A percentile compares a stretch with the other conserved stretches of the same genome.
Evolutionary conservation across 208 protist species (phyloP).

Genomic region (Crithidia fasciculata): DNA sequence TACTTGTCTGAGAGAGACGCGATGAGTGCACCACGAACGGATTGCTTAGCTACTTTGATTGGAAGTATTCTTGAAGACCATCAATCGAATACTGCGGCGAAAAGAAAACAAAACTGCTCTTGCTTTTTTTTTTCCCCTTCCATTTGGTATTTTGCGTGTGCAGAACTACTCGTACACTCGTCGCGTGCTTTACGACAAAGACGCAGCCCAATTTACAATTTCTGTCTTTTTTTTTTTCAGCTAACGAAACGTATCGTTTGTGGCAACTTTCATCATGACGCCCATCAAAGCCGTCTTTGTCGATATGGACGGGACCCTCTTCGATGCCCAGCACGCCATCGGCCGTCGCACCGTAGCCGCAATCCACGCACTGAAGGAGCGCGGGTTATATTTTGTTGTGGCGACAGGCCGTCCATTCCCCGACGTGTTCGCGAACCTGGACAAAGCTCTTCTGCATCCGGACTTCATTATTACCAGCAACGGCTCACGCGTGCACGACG

Average conservation of each 20-base stretch:
- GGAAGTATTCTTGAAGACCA: too few species aligned
- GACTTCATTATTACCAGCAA: conserved; percentile 84
- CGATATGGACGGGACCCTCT: conserved; percentile 79
- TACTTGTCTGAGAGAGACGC: too few species aligned
- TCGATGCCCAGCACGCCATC: conserved; percentile 43
- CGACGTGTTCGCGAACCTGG: conserved; percentile 67
- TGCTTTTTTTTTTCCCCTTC: too few species aligned
- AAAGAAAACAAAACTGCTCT: too few species aligned
- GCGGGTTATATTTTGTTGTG: conserved; percentile 48
- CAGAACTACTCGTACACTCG: too few species aligned
- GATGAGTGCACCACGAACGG: too few species aligned
- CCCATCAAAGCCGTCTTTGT: conserved; percentile 41
- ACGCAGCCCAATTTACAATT: background rate
- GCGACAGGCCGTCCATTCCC: conserved; percentile 70
- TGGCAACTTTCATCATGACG: background rate
- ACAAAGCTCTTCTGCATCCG: conserved; percentile 39
- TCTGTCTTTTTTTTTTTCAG: conserved; percentile 8
- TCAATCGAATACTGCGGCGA: too few species aligned
- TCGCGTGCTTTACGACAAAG: too few species aligned
- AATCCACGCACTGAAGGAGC: conserved; percentile 32
- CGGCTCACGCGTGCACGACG: conserved; percentile 63
- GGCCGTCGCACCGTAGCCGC: conserved; percentile 40
- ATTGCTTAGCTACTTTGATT: too few species aligned
- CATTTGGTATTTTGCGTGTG: background rate
- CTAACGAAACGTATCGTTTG: too few species aligned